Evolutionary conservation across 2,329 filamentous ascomycete genomes (phyloP).

Genomic region (Aspergillus piperis): DNA sequence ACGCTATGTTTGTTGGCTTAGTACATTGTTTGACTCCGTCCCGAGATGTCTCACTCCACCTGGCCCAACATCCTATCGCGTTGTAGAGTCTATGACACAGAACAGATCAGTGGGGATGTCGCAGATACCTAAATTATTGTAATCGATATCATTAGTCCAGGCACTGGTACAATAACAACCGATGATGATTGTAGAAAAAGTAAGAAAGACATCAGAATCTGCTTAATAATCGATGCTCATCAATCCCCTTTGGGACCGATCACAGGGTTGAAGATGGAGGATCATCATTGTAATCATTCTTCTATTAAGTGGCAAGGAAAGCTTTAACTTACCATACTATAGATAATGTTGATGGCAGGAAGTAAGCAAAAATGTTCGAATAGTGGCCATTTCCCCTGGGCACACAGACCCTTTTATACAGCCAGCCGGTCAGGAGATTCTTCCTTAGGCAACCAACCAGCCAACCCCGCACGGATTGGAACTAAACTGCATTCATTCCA

Average conservation of each 20-base stretch:
- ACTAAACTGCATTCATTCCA: background rate
- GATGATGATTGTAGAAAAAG: background rate
- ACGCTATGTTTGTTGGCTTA: too few relatives aligned
- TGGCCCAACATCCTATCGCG: too few relatives aligned
- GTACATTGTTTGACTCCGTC: background rate
- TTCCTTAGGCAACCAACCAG: too few relatives aligned
- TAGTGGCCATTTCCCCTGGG: background rate
- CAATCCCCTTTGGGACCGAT: background rate
- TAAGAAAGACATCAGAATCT: slow-evolving; percentile 1
- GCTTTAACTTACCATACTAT: background rate
- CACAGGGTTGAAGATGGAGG: slow-evolving; percentile 8
- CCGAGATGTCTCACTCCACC: too few relatives aligned
- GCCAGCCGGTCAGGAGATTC: background rate
- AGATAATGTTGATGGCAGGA: background rate
- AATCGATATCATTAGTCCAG: too few relatives aligned
- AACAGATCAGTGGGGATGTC: too few relatives aligned
- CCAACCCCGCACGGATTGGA: slow-evolving; percentile 2
- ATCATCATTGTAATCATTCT: background rate
- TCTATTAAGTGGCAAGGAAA: background rate
- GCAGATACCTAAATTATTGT: too few relatives aligned
- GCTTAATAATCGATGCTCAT: slow-evolving; percentile 5
- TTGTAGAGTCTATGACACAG: background rate
- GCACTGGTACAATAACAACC: too few relatives aligned
- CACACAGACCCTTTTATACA: background rate
- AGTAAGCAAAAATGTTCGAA: background rate